A percentile compares a stretch with the other conserved stretches of the same genome.
Evolutionary conservation across 2,329 filamentous ascomycete species (phyloP).

Genomic region (Sporothrix pallida): DNA sequence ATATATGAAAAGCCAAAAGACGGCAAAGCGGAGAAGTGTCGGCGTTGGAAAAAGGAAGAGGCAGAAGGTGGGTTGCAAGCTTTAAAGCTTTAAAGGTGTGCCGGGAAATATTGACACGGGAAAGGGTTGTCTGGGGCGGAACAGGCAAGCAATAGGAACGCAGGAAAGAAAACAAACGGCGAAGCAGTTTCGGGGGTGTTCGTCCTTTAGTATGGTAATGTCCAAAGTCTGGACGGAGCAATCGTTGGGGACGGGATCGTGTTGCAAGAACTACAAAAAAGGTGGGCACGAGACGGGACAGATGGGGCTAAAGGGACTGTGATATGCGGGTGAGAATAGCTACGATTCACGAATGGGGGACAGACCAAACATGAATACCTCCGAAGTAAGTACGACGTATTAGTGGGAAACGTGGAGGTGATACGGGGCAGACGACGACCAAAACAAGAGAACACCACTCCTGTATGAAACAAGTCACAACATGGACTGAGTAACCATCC

Average conservation of each 20-base stretch:
- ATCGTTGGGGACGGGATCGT: not conserved
- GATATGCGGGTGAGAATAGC: not conserved
- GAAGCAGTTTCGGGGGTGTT: not conserved
- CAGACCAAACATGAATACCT: not conserved
- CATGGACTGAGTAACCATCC: no score
- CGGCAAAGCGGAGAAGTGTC: constrained; percentile 11
- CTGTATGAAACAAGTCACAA: not conserved
- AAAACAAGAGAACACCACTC: no score
- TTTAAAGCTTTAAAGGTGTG: not conserved
- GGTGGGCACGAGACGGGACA: not conserved
- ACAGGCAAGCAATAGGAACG: no score
- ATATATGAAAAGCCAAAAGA: not conserved
- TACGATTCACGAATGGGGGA: not conserved
- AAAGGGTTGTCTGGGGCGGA: not conserved
- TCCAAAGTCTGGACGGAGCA: no score
- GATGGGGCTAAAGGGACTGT: not conserved
- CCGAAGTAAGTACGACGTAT: not conserved
- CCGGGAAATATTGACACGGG: constrained; percentile 16
- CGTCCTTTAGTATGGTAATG: not conserved
- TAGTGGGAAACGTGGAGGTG: not conserved
- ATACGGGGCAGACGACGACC: not conserved
- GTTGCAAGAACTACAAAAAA: not conserved
- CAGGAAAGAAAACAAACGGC: no score
- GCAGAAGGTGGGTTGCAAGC: not conserved
- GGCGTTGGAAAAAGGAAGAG: not conserved